Conservation (phyloP, 345 rosid species). For the Balakata baccata region DNA sequence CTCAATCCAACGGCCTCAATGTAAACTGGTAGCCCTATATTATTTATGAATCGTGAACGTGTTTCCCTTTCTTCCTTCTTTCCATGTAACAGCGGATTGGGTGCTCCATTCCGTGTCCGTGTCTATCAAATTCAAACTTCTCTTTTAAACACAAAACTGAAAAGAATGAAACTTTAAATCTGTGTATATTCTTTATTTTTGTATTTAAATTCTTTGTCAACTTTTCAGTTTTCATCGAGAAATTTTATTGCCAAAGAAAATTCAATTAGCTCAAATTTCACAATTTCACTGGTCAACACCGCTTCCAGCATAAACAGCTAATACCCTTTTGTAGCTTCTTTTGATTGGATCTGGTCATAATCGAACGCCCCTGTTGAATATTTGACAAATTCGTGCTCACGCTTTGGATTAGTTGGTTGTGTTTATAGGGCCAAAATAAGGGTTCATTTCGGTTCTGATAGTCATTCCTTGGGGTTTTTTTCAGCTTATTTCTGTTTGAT, state of each 20-base stretch:
- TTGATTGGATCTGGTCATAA: slow-evolving; percentile 34
- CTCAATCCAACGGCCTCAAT: too few relatives aligned
- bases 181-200: not conserved
- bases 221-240: slow-evolving; percentile 6
- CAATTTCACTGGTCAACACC: slow-evolving; percentile 28
- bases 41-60: not conserved
- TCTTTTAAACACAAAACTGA: not conserved
- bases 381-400: slow-evolving; percentile 1
- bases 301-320: slow-evolving; percentile 14
- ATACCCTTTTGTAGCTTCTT: slow-evolving; percentile 8
- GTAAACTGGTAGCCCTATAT: not conserved
- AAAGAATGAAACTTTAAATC: not conserved
- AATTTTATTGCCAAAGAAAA: slow-evolving; percentile 12
- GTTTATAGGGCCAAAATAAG: not conserved
- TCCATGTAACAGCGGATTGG: slow-evolving; percentile 3
- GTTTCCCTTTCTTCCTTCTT: not conserved
- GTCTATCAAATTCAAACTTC: not conserved
- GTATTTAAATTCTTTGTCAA: slow-evolving; percentile 12
- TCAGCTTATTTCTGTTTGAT: not conserved
- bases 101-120: not conserved
- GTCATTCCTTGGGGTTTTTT: not conserved
- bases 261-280: not conserved
- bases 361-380: slow-evolving; percentile 9
- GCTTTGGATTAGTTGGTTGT: slow-evolving; percentile 9
- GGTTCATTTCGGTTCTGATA: slow-evolving; percentile 1